phyloP scores from a whole-genome alignment of 306 rosid genomes.

The Begonia loranthoides region DNA sequence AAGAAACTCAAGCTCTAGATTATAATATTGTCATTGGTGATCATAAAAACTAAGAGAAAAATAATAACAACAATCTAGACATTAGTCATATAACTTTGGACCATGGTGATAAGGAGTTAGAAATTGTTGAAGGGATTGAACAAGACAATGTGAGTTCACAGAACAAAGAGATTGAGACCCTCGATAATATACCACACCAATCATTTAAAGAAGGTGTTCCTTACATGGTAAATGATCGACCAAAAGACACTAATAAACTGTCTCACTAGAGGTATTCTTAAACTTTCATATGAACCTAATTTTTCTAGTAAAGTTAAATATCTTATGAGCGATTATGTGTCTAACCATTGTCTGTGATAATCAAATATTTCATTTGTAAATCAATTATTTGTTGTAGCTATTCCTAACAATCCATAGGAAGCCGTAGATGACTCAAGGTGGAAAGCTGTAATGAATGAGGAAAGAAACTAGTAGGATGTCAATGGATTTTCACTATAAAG shows the following conservation, averaged over 20 bases:
- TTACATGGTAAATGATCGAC: not conserved
- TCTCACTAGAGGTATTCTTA: not conserved
- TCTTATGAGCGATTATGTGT: not conserved
- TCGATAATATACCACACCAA: not conserved
- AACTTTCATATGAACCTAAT: not conserved
- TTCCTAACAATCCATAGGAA: not conserved
- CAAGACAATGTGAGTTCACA: not conserved
- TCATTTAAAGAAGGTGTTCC: not conserved
- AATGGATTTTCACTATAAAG: not conserved
- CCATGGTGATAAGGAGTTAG: not conserved
- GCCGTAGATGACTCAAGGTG: not conserved
- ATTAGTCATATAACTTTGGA: not conserved
- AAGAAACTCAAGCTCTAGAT: constrained; percentile 2
- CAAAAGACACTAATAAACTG: not conserved
- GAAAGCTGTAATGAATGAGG: not conserved
- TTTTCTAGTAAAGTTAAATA: constrained; percentile 1
- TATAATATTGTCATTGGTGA: not conserved
- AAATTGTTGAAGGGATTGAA: not conserved
- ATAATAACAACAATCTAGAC: not conserved
- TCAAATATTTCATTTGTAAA: constrained; percentile 1
- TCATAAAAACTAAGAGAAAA: not conserved
- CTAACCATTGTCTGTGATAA: not conserved
- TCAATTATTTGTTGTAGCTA: not conserved
- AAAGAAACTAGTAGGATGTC: not conserved
- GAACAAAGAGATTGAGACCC: not conserved